These are phyloP conservation scores for Neckera pumila DNA, from an alignment of 225 moss, liverwort and hornwort species.

Conservation along the genomic window DNA sequence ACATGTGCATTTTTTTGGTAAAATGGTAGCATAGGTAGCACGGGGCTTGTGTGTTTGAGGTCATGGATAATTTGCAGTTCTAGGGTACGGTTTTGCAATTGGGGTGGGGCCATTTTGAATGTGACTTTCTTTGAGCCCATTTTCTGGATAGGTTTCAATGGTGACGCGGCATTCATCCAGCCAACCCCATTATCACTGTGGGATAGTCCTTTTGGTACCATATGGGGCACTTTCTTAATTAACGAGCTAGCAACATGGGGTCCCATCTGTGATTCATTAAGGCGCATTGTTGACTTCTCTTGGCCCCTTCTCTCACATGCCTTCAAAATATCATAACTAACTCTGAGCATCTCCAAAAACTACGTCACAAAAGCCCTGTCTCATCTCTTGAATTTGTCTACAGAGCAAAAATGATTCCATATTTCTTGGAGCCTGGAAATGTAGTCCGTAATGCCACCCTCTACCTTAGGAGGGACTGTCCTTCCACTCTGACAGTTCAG, in stretches of 20 bases:
- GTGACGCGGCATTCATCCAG: not conserved
- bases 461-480: no score
- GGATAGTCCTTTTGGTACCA: not conserved
- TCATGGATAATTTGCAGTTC: not conserved
- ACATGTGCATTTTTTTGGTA: not conserved
- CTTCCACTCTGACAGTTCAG: no score
- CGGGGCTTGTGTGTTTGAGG: not conserved
- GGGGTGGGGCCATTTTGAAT: not conserved
- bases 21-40: not conserved
- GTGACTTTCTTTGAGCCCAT: not conserved
- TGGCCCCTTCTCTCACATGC: no score
- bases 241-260: not conserved
- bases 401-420: no score
- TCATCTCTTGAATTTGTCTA: no score
- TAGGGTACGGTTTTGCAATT: not conserved
- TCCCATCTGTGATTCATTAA: not conserved
- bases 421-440: no score
- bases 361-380: no score
- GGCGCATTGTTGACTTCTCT: not conserved
- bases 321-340: no score
- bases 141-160: not conserved
- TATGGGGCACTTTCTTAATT: not conserved
- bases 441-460: no score
- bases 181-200: not conserved
- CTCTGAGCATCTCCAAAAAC: no score